phyloP scores from a whole-genome alignment of 331 rosid species.

The Telfairia occidentalis region DNA sequence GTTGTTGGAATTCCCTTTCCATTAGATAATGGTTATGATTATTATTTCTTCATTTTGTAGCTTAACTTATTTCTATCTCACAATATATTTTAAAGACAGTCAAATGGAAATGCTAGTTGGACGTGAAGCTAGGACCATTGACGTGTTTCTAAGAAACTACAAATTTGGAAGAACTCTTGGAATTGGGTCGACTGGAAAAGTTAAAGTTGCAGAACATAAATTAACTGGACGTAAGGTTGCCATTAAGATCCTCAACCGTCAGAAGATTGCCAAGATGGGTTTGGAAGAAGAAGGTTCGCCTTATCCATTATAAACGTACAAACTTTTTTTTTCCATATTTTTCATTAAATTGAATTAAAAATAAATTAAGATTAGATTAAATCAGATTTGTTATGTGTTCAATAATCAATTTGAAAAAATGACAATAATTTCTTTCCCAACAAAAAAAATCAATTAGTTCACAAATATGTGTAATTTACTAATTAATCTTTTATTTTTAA shows the following conservation, averaged over 20 bases:
- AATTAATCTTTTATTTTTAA: no score
- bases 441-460: no score
- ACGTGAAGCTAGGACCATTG: constrained; percentile 39
- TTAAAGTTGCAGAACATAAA: constrained; percentile 75
- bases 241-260: constrained; percentile 80
- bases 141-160: constrained; percentile 54
- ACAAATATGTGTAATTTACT: no score
- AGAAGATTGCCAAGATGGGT: constrained; percentile 67
- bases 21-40: no score
- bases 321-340: no score
- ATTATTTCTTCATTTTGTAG: not conserved
- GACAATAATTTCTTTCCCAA: no score
- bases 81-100: not conserved
- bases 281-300: constrained; percentile 79
- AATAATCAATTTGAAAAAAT: no score
- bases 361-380: no score
- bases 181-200: constrained; percentile 79
- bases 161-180: constrained; percentile 87
- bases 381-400: no score
- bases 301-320: not conserved
- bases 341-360: no score
- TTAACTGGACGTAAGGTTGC: constrained; percentile 85
- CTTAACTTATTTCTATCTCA: not conserved
- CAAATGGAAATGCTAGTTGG: constrained; percentile 46
- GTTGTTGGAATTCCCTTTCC: no score